Percentiles rank a stretch among this genome's conserved stretches.
phyloP scores from a whole-genome alignment of 2,329 filamentous ascomycete species.

The Fusarium albosuccineum region DNA sequence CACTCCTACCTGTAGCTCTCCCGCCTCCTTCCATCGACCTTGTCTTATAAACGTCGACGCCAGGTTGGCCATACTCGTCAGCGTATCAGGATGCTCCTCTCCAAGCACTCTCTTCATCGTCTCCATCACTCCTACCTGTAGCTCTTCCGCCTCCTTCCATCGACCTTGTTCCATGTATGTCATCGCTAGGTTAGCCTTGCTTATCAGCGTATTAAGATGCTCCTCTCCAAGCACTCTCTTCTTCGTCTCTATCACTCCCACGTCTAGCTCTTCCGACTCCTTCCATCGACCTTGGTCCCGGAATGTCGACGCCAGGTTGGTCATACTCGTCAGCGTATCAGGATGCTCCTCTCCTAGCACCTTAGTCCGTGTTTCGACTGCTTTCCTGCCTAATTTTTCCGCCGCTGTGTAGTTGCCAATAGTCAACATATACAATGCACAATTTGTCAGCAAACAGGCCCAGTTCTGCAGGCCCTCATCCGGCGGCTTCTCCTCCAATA shows the following conservation, averaged over 20 bases:
- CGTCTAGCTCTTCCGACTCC: background rate
- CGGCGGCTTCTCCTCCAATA: background rate
- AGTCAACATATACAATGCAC: background rate
- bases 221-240: background rate
- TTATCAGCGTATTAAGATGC: background rate
- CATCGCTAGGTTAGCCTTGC: background rate
- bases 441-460: background rate
- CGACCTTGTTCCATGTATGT: background rate
- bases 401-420: slow-evolving; percentile 1
- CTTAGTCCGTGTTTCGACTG: background rate
- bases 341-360: background rate
- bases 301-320: background rate
- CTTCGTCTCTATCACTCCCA: background rate
- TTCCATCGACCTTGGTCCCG: background rate
- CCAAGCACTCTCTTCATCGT: background rate
- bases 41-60: background rate
- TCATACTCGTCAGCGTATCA: background rate
- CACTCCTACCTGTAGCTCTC: background rate
- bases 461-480: background rate
- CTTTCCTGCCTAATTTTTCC: background rate
- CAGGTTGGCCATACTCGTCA: background rate
- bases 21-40: background rate
- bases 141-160: slow-evolving; percentile 1
- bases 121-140: background rate
- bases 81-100: background rate